Evolutionary conservation across 257 asterid genomes (phyloP), one percentile per base, ranked within the genome.

Genomic region (Solanum stenotomum): DNA sequence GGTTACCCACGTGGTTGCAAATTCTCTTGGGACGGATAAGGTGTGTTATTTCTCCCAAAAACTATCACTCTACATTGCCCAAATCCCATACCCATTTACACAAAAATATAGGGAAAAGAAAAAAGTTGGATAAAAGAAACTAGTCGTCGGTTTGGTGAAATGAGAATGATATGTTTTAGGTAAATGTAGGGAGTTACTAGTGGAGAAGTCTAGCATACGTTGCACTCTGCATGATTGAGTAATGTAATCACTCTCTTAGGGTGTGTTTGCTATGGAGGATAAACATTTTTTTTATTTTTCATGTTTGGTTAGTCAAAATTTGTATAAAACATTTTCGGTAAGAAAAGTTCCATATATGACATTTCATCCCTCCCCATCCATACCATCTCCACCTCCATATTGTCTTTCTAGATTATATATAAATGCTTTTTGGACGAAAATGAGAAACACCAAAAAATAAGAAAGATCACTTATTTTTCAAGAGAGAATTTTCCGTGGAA

Each of bases 1-100:
- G 88, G 99, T 97, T 88, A 97, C 99, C 72, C 99, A 97, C 89
- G 98, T 97, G n/a, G 99, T 97, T 23, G 99, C 99, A 42, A 94
- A 94, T 90, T 96, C 98, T 34, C 96, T 89, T 85, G 99, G 99
- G 87, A 97, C 99, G 13, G 99, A 97, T 85, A 97, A 97, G 99
- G 99, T 97, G 91, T 75, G 85, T 29, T 86, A 44, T 12, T 40
- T 74, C 33, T 8, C 52, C 74, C 20, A 29, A 16, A 16, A 9
- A 29, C n/a, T 29, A 20, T 49, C 44, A 29, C 85, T 82, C 63
- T 49, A 18, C 70, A 29, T 31, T 82, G 29, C 85, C 49, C 31
- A 82, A 31, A 82, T 49, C 12, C 70, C 85, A 29, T 78, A 14
- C 85, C 37, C 65, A 25, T 42, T 79, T 79, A 38, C 85, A 42